Percentiles rank a stretch among this genome's conserved stretches.
Conservation (phyloP, 495 filamentous ascomycete species). For the Pyrenula aspistea region DNA sequence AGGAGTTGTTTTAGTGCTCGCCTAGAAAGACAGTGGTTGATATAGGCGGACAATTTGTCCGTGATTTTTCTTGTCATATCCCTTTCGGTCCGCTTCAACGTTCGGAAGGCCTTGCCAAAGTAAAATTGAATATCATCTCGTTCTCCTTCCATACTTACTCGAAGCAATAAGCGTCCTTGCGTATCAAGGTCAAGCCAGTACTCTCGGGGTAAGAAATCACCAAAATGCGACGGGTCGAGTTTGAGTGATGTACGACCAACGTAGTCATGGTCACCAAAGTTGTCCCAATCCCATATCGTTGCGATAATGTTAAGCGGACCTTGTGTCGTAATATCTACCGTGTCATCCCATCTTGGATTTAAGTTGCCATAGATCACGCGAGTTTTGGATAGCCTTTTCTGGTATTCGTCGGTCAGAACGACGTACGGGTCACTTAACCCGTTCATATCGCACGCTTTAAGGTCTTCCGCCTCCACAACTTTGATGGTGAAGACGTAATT, state of each 20-base stretch:
- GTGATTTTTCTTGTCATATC: constrained; percentile 98
- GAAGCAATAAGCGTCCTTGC: constrained; percentile 76
- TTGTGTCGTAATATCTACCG: constrained; percentile 86
- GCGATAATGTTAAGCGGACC: constrained; percentile 89
- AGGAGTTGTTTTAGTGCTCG: constrained; percentile 65
- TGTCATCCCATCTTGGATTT: constrained; percentile 96
- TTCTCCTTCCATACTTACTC: constrained; percentile 97
- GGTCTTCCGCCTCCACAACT: constrained; percentile 95
- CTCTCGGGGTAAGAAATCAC: constrained; percentile 87
- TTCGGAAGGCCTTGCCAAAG: constrained; percentile 93
- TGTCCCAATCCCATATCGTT: constrained; percentile 98
- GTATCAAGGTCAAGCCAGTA: constrained; percentile 98
- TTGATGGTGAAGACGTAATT: constrained; percentile 99
- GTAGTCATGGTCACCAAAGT: constrained; percentile 94
- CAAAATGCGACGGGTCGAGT: constrained; percentile 86
- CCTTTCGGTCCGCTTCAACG: constrained; percentile 84
- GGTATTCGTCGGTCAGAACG: constrained; percentile 92
- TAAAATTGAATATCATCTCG: constrained; percentile 98
- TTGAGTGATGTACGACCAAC: constrained; percentile 91
- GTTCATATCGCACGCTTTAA: constrained; percentile 93
- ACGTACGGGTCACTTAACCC: constrained; percentile 96
- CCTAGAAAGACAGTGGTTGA: constrained; percentile 77
- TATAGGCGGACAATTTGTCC: constrained; percentile 95
- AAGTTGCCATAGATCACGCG: constrained; percentile 82
- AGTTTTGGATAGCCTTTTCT: constrained; percentile 94